Evolutionary conservation across 306 rosid genomes (phyloP), one percentile per base, ranked within the genome.

Genomic region (Vigna angularis): DNA sequence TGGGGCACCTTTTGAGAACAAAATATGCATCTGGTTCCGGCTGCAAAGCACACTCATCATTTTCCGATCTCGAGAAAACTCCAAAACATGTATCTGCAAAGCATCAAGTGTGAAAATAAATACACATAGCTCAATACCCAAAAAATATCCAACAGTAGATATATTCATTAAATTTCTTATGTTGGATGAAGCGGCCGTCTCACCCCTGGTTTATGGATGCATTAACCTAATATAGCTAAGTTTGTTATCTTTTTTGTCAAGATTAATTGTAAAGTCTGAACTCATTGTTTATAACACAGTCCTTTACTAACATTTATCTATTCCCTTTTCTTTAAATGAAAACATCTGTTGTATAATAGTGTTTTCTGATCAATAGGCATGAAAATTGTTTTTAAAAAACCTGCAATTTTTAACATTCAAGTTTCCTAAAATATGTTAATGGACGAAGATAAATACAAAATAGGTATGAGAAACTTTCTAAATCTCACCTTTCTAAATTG

Each of bases 11-110:
- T 95, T 95, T 30, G 93, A 89, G 82, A 95, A 95, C 81, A 95
- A 75, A 73, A 91, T 79, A 70, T 87, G 95, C 81, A 85, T 72
- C 78, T 92, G 93, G 83, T 88, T 90, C 85, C 91, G 89, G 88
- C 93, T 88, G 82, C 98, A 95, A 57, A 92, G 91, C 78, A 92
- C 88, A 88, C 98, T 92, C 98, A 95, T 92, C 98, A 95, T 90
- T 88, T 95, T 95, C 68, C 98, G 91, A 83, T 95, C 97, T 62
- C 97, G 97, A 75, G 98, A 88, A 80, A 95, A 95, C 13, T 95
- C 97, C 88, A 90, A 85, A 47, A 86, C 78, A 78, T 91, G 84
- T 58, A 92, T 83, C 98, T 94, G 91, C 87, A 79, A 83, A 86
- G 78, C 65, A 83, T 81, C 70, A 83, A 74, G 61, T n/a, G 79